A percentile compares a stretch with the other conserved stretches of the same genome.
These are phyloP conservation scores for Trichophyton rubrum DNA, from an alignment of 2,329 filamentous ascomycete species.

Conservation along the genomic window DNA sequence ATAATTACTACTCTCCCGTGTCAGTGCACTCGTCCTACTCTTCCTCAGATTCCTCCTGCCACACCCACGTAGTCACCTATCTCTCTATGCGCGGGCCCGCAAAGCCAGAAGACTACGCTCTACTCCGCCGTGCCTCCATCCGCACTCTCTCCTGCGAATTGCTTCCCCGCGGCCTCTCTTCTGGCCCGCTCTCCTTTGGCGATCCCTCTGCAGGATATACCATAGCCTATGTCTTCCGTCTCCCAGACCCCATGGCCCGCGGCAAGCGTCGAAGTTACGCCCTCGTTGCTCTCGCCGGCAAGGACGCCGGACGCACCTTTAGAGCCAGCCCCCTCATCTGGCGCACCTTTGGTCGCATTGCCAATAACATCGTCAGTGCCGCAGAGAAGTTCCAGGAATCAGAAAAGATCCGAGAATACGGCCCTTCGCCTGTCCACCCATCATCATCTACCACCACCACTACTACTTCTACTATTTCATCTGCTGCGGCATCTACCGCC, in stretches of 20 bases:
- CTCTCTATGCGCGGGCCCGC: constrained; percentile 45
- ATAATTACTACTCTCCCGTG: constrained; percentile 18
- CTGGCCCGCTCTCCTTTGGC: constrained; percentile 47
- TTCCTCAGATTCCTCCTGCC: constrained; percentile 38
- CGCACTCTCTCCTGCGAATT: constrained; percentile 46
- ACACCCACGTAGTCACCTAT: constrained; percentile 46
- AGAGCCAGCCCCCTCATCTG: constrained; percentile 39
- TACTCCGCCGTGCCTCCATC: constrained; percentile 45
- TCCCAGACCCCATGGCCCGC: constrained; percentile 46
- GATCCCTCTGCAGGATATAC: constrained; percentile 45
- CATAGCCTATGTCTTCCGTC: constrained; percentile 47
- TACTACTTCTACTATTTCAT: neutral
- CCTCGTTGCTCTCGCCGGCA: constrained; percentile 44
- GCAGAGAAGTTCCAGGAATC: constrained; percentile 35
- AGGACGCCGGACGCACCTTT: constrained; percentile 37
- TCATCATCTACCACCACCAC: neutral
- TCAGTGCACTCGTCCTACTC: constrained; percentile 30
- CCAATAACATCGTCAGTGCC: constrained; percentile 38
- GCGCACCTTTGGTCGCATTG: constrained; percentile 43
- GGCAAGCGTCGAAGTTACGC: constrained; percentile 46
- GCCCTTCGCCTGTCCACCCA: constrained; percentile 9
- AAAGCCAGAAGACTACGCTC: constrained; percentile 41
- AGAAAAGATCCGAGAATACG: constrained; percentile 32
- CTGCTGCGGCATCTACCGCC: neutral
- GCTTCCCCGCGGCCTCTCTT: constrained; percentile 43